Conservation (phyloP, 768 basidiomycete species). For the Cyclocybe aegerita region DNA sequence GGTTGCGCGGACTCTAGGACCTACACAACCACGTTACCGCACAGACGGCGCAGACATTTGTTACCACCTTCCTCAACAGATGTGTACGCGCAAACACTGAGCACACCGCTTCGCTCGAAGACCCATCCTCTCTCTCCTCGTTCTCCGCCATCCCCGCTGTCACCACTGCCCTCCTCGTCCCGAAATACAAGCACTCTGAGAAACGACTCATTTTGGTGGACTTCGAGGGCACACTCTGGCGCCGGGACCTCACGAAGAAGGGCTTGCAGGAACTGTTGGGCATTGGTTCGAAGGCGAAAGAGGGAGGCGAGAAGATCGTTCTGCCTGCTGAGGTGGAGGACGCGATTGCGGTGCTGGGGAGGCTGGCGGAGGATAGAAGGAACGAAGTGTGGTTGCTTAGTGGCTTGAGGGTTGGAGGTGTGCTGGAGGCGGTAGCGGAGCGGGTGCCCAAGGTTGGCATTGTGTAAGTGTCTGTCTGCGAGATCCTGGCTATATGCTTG, state of each 20-base stretch:
- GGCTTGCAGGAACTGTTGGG: slow-evolving; percentile 39
- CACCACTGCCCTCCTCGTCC: slow-evolving; percentile 51
- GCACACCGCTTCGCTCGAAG: slow-evolving; percentile 36
- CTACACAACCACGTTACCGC: slow-evolving; percentile 83
- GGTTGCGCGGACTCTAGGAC: slow-evolving; percentile 38
- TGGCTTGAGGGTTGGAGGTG: slow-evolving; percentile 63
- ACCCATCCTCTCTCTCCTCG: slow-evolving; percentile 10
- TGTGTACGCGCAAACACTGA: slow-evolving; percentile 73
- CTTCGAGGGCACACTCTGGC: slow-evolving; percentile 81
- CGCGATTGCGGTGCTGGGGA: slow-evolving; percentile 50
- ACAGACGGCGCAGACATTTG: slow-evolving; percentile 85
- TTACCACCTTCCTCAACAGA: slow-evolving; percentile 74
- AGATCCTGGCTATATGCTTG: background rate
- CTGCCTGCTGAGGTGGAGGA: slow-evolving; percentile 27
- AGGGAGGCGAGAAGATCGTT: slow-evolving; percentile 8
- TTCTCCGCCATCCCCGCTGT: slow-evolving; percentile 26
- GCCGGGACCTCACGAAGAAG: slow-evolving; percentile 49
- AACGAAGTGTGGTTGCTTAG: slow-evolving; percentile 86
- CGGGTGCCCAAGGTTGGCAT: slow-evolving; percentile 70
- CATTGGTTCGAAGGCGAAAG: slow-evolving; percentile 15
- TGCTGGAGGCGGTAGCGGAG: slow-evolving; percentile 62
- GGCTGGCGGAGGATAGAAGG: slow-evolving; percentile 57
- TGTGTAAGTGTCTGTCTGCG: slow-evolving; percentile 47
- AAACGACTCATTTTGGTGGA: slow-evolving; percentile 72
- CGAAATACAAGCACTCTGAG: slow-evolving; percentile 63